phyloP scores from a whole-genome alignment of 2,329 filamentous ascomycete species.

The Neophaeococcomyces aloes region DNA sequence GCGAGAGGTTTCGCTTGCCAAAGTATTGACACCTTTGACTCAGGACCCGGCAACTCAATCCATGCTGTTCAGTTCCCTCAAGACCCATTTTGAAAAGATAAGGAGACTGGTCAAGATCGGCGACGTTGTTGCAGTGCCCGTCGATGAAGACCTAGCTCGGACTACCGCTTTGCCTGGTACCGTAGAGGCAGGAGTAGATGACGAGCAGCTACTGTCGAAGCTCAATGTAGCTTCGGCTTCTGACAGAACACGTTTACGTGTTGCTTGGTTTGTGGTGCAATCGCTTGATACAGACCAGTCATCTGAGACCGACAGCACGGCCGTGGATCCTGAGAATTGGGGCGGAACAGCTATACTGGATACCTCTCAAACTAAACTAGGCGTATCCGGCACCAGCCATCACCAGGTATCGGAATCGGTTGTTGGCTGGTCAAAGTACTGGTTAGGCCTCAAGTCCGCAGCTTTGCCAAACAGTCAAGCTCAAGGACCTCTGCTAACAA shows the following conservation, averaged over 20 bases:
- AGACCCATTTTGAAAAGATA: constrained; percentile 76
- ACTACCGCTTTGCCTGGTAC: constrained; percentile 62
- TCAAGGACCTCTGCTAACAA: constrained; percentile 26
- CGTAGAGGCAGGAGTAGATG: constrained; percentile 49
- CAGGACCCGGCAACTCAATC: constrained; percentile 78
- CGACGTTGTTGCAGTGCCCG: constrained; percentile 77
- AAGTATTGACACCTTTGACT: constrained; percentile 79
- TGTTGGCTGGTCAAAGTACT: constrained; percentile 78
- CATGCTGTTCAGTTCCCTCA: constrained; percentile 74
- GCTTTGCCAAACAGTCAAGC: constrained; percentile 37
- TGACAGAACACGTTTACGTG: constrained; percentile 11
- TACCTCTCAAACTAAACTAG: constrained; percentile 74
- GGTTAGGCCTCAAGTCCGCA: constrained; percentile 63
- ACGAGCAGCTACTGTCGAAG: constrained; percentile 55
- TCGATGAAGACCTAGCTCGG: constrained; percentile 75
- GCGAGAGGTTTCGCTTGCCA: constrained; percentile 74
- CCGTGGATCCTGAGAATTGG: constrained; percentile 58
- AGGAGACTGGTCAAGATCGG: constrained; percentile 73
- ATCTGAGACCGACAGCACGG: constrained; percentile 45
- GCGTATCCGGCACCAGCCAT: constrained; percentile 79
- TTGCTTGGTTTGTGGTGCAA: constrained; percentile 76
- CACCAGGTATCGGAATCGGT: constrained; percentile 67
- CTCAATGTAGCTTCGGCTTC: constrained; percentile 24
- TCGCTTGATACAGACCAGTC: constrained; percentile 13
- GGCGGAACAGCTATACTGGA: constrained; percentile 79